These are phyloP conservation scores for Salix udensis DNA, from an alignment of 345 rosid genomes.

Conservation along the genomic window DNA sequence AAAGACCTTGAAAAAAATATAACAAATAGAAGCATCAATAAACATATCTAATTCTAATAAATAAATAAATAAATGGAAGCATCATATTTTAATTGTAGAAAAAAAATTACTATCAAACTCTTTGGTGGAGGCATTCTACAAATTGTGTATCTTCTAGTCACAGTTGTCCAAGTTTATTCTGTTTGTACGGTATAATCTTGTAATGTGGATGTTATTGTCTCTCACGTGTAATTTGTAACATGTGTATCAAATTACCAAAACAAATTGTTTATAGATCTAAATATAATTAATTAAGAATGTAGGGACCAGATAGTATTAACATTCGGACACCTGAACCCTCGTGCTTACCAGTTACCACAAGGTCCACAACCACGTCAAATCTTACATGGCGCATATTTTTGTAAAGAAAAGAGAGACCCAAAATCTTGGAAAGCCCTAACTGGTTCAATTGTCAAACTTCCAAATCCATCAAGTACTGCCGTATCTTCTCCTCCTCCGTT, in stretches of 20 bases:
- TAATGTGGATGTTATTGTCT: neutral
- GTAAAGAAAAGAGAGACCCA: neutral
- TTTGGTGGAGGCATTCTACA: too few species aligned
- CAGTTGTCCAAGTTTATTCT: neutral
- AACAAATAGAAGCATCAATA: too few species aligned
- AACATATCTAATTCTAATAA: too few species aligned
- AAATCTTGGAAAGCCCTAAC: neutral
- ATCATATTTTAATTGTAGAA: too few species aligned
- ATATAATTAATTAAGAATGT: neutral
- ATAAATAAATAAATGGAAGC: too few species aligned
- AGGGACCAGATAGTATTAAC: neutral
- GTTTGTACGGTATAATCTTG: neutral
- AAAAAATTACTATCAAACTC: too few species aligned
- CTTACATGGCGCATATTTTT: neutral
- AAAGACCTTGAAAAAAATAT: too few species aligned
- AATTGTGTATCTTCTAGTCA: too few species aligned
- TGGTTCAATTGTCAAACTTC: neutral
- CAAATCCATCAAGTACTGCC: neutral
- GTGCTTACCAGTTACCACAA: too few species aligned
- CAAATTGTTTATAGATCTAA: neutral
- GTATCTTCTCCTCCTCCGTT: neutral
- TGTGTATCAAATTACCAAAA: neutral
- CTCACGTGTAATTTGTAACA: neutral
- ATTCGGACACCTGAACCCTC: neutral
- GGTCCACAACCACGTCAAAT: neutral